A percentile compares a stretch with the other conserved stretches of the same genome.
Conservation (phyloP, 257 asterid species). For the Salvia miltiorrhiza region DNA sequence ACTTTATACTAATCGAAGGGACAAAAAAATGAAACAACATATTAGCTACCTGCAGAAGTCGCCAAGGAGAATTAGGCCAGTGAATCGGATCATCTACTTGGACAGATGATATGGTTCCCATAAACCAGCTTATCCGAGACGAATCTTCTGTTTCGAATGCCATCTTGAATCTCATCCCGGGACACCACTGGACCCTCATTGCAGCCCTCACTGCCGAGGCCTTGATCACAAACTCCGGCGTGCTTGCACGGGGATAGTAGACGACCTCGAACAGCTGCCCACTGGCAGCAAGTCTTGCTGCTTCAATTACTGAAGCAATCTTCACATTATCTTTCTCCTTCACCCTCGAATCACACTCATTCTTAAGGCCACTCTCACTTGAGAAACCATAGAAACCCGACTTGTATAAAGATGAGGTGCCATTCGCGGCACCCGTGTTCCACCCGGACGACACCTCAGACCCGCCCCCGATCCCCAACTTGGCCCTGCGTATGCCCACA, state of each 20-base stretch:
- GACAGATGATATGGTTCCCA: constrained; percentile 63
- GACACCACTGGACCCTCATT: constrained; percentile 59
- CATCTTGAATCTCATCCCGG: constrained; percentile 81
- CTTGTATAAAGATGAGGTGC: not conserved
- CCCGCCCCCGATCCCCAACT: constrained; percentile 50
- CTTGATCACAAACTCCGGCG: constrained; percentile 74
- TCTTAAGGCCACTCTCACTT: not conserved
- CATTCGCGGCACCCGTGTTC: constrained; percentile 11
- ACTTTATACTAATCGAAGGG: not conserved
- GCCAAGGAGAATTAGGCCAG: constrained; percentile 87
- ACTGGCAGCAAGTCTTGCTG: constrained; percentile 43
- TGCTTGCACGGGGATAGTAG: constrained; percentile 62
- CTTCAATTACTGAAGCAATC: constrained; percentile 52
- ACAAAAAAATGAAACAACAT: not conserved
- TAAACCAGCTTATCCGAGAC: constrained; percentile 62
- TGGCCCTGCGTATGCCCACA: constrained; percentile 44
- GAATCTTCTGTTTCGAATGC: constrained; percentile 77
- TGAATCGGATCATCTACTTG: constrained; percentile 52
- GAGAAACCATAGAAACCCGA: not conserved
- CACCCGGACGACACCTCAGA: constrained; percentile 28
- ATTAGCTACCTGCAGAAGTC: constrained; percentile 59
- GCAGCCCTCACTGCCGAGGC: constrained; percentile 55
- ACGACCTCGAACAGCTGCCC: constrained; percentile 62
- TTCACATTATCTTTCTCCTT: constrained; percentile 37
- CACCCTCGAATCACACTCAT: constrained; percentile 9